Evolutionary conservation across 1,284 basidiomycete genomes (phyloP).

Genomic region (Microbotryum violaceum): DNA sequence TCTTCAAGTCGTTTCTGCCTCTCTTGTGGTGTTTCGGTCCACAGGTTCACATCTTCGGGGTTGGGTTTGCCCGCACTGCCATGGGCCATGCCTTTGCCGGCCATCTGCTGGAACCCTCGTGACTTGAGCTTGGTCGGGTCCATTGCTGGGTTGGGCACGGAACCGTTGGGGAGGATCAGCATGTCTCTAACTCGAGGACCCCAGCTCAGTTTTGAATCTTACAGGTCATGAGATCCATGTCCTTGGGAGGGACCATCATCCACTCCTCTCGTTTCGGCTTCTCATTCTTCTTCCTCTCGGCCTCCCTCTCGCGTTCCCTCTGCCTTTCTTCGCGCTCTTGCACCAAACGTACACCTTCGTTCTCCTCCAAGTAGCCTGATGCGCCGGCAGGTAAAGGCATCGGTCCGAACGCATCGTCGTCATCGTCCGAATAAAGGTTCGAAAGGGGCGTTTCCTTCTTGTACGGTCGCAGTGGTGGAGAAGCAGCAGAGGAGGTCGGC

Average conservation of each 20-base stretch:
- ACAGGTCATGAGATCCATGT: constrained; percentile 66
- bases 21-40: constrained; percentile 90
- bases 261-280: constrained; percentile 74
- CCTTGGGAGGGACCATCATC: constrained; percentile 85
- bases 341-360: constrained; percentile 64
- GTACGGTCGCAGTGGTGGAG: not conserved
- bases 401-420: constrained; percentile 69
- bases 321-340: constrained; percentile 69
- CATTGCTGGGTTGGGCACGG: constrained; percentile 45
- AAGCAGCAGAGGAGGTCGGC: not conserved
- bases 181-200: not conserved
- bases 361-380: constrained; percentile 41
- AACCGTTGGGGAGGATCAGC: not conserved
- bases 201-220: constrained; percentile 34
- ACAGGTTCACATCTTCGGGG: constrained; percentile 54
- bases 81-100: constrained; percentile 31
- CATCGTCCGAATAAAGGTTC: constrained; percentile 48
- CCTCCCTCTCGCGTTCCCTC: constrained; percentile 48
- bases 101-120: constrained; percentile 61
- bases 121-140: constrained; percentile 65
- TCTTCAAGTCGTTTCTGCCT: constrained; percentile 73
- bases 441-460: not conserved
- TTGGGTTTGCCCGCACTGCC: constrained; percentile 40
- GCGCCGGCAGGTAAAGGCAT: constrained; percentile 52
- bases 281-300: constrained; percentile 51